These are phyloP conservation scores for Gnaphalium uliginosum DNA, from an alignment of 129 eudicot genomes.

Conservation along the genomic window DNA sequence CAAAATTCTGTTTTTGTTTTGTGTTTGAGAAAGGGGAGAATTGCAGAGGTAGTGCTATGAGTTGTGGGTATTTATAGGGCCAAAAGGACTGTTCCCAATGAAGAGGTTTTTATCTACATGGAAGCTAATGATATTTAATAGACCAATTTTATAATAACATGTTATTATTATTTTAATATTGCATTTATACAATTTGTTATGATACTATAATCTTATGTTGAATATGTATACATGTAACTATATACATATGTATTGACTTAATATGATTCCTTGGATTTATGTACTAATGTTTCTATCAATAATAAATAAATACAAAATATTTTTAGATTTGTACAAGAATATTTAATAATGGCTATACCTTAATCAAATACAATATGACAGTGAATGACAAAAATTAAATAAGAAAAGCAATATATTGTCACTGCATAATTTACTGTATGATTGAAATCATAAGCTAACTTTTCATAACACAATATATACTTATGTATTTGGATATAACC, in stretches of 20 bases:
- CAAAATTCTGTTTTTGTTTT: not conserved
- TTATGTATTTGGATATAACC: no score
- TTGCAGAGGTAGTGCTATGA: constrained; percentile 28
- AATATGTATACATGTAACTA: constrained; percentile 26
- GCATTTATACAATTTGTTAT: not conserved
- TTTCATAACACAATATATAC: no score
- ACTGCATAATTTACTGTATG: not conserved
- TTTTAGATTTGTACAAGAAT: not conserved
- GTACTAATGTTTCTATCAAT: not conserved
- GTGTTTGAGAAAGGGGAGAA: constrained; percentile 28
- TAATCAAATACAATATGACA: not conserved
- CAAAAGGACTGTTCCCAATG: constrained; percentile 9
- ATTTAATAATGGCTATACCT: not conserved
- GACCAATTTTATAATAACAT: not conserved
- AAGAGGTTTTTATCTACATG: constrained; percentile 22
- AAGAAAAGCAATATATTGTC: not conserved
- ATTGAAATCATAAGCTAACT: no score
- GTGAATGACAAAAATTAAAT: not conserved
- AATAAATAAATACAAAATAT: not conserved
- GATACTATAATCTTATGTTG: not conserved
- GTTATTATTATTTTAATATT: not conserved
- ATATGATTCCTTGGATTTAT: constrained; percentile 11
- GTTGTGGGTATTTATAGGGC: constrained; percentile 40
- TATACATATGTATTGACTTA: not conserved
- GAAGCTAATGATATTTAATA: not conserved